Conservation (phyloP, 345 rosid species). For the Reutealis trisperma region DNA sequence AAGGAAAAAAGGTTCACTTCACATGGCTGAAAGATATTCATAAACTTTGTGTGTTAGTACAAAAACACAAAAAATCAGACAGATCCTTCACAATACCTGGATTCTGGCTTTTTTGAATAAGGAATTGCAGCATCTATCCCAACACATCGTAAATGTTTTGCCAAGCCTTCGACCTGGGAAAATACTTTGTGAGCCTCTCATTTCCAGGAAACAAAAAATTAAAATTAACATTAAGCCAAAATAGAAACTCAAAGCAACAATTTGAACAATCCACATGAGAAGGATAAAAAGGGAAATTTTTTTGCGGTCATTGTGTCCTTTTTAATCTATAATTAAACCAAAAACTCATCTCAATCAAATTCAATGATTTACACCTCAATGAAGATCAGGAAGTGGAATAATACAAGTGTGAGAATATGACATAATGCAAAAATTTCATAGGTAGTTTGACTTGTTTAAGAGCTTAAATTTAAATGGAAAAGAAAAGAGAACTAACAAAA, state of each 20-base stretch:
- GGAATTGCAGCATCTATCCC: constrained; percentile 92
- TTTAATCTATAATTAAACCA: neutral
- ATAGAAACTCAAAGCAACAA: neutral
- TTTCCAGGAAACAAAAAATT: constrained; percentile 2
- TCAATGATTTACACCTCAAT: neutral
- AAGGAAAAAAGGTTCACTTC: neutral
- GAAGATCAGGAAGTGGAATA: neutral
- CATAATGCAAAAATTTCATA: neutral
- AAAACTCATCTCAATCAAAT: neutral
- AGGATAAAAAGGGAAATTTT: neutral
- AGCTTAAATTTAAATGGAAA: neutral
- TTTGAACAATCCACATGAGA: neutral
- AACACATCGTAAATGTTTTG: constrained; percentile 91
- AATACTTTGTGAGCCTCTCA: constrained; percentile 23
- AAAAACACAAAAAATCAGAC: neutral
- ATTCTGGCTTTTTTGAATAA: constrained; percentile 60
- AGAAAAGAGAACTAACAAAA: neutral
- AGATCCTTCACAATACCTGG: constrained; percentile 48
- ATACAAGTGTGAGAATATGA: neutral
- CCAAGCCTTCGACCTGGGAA: constrained; percentile 87
- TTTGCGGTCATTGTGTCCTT: neutral
- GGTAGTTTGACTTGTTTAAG: neutral
- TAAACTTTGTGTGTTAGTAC: neutral
- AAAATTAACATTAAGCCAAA: neutral
- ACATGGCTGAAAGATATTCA: neutral